Evolutionary conservation across 2,329 filamentous ascomycete species (phyloP), one percentile per base, ranked within the genome.

Genomic region (Allantophomopsis cytisporea): DNA sequence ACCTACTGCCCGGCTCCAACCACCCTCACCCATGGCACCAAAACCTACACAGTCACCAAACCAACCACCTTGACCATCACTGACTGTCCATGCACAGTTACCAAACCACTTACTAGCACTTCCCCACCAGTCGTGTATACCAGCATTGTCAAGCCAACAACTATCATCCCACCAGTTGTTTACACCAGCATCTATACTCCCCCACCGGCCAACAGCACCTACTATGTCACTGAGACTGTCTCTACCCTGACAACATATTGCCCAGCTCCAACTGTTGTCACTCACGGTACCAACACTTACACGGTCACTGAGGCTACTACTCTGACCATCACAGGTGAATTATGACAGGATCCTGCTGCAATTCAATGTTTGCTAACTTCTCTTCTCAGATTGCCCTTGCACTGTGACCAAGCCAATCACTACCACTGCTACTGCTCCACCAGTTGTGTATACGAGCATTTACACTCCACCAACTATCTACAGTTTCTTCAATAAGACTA

Each of bases 241-340:
- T 34, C n/a, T 8, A 34, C 23, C 11, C 23, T 28, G 23, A 28
- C 31, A 14, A 34, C 31, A 5, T 34, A 34, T 13, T 34, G 31
- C 62, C 64, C 68, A 3, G 49, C 52, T 43, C 51, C 67, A 20
- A 85, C 81, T 51, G 60, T 66, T 51, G 61, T 85, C 61, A 71
- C 70, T 55, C 67, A 80, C 64, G 71, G 69, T 57, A 65, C 61
- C 61, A 66, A 71, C 59, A 83, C 79, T 62, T 82, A 80, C 72
- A 79, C 71, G 52, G 65, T 85, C 62, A 76, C 76, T 49, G 64
- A 70, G 64, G 71, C 63, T 39, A 61, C 61, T 41, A 59, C 58
- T 43, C 48, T 65, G 52, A 66, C 64, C 49, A 53, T 66, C 51
- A 60, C 58, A 45, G 50, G 36, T 38, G 7, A 38, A 10, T 17